Evolutionary conservation across 75 land plant species (phyloP).

Genomic region (Larix kaempferi): DNA sequence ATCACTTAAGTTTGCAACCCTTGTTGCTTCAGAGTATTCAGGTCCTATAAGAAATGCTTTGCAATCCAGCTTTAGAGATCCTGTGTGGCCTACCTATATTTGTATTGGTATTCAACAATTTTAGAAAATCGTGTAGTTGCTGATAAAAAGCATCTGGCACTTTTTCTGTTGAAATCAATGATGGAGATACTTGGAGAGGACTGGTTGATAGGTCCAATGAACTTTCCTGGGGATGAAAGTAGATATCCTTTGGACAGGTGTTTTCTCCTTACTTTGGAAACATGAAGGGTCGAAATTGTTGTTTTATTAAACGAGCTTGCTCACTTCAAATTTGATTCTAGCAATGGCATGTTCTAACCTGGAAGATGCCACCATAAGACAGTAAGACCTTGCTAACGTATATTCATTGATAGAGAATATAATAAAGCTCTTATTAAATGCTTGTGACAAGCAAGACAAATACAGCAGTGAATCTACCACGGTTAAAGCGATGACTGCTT

Average conservation of each 20-base stretch:
- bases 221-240: constrained; percentile 26
- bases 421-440: constrained; percentile 46
- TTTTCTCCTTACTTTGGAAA: constrained; percentile 56
- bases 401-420: constrained; percentile 62
- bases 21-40: too few relatives aligned
- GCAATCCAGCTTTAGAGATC: too few relatives aligned
- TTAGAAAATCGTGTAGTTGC: constrained; percentile 69
- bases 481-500: constrained; percentile 43
- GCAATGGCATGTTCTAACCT: constrained; percentile 12
- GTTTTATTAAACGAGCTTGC: constrained; percentile 63
- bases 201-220: constrained; percentile 54
- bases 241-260: constrained; percentile 29
- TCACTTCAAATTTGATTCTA: constrained; percentile 55
- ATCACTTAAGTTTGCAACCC: too few relatives aligned
- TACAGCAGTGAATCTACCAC: constrained; percentile 37
- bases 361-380: constrained; percentile 28
- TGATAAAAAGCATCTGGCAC: constrained; percentile 58
- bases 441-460: constrained; percentile 25
- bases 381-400: constrained; percentile 32
- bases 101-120: constrained; percentile 58
- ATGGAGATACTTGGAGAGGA: constrained; percentile 60
- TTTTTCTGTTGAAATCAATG: constrained; percentile 62
- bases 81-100: constrained; percentile 64
- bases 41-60: too few relatives aligned
- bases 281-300: constrained; percentile 62